Evolutionary conservation across 2,329 filamentous ascomycete species (phyloP), one percentile per base, ranked within the genome.

Genomic region (Cercospora canescens): DNA sequence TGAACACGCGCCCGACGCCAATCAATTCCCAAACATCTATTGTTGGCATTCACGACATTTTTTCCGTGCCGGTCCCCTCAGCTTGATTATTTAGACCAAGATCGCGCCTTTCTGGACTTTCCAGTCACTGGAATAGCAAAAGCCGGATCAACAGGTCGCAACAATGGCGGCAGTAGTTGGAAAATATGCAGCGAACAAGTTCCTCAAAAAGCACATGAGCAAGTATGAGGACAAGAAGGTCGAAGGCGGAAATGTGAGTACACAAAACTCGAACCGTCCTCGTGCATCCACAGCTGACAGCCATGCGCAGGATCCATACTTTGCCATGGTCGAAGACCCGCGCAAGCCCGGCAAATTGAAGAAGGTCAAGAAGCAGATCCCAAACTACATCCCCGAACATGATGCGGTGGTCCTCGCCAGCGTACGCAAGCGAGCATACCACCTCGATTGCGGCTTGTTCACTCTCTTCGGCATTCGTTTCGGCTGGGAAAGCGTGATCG

Each of bases 401-500:
- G 95, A 99, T 79, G 89, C 86, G 74, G 86, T 90, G 69, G 84
- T 97, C 71, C 88, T 98, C 69, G 96, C 91, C 72, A 91, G 90
- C 73, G 92, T 96, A 72, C 94, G 96, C 79, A 87, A 90, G 73
- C 86, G 91, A 65, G 93, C 95, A 35, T 96, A 97, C 80, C 86
- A 88, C 39, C 87, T 97, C 28, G 95, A 98, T 79, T 91, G 93
- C 83, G 87, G 86, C 63, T 86, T 97, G 6, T 96, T 94, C 82
- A 93, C 87, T 75, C 87, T 92, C 75, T 87, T 91, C 70, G 93
- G 93, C 50, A 85, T 96, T 66, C 87, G 89, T 65, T 94, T 98
- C 76, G 95, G 95, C 62, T 97, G 93, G 93, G 88, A 91, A 60
- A 91, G 90, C 72, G 86, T 97, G 65, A 92, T 98, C 73, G 95